Percentiles rank a stretch among this genome's conserved stretches.
Evolutionary conservation across 495 filamentous ascomycete genomes (phyloP).

Genomic region (Margaritispora aquatica): DNA sequence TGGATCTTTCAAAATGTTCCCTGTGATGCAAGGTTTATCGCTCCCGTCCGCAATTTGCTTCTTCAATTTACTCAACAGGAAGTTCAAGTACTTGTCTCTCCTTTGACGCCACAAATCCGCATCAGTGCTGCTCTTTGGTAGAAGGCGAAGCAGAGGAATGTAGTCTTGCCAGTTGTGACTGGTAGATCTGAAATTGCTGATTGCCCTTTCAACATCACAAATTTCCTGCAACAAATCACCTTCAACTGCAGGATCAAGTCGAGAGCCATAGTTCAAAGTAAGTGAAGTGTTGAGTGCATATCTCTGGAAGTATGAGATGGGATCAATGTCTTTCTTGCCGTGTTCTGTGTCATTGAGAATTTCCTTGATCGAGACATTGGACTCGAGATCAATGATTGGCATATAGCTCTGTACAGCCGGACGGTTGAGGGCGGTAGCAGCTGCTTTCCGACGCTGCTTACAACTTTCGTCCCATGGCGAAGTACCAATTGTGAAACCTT

Average conservation of each 20-base stretch:
- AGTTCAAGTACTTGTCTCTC: constrained; percentile 51
- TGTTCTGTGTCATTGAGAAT: constrained; percentile 49
- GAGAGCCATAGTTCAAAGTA: constrained; percentile 61
- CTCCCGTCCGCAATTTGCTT: constrained; percentile 52
- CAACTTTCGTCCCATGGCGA: constrained; percentile 71
- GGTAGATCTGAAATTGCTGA: constrained; percentile 59
- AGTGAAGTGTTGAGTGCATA: constrained; percentile 61
- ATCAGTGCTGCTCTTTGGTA: constrained; percentile 46
- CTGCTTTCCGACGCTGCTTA: constrained; percentile 64
- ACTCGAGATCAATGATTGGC: constrained; percentile 67
- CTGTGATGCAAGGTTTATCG: constrained; percentile 65
- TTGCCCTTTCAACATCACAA: constrained; percentile 53
- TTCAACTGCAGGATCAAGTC: constrained; percentile 50
- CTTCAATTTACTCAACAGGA: constrained; percentile 53
- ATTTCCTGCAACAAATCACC: constrained; percentile 56
- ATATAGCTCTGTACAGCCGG: constrained; percentile 62
- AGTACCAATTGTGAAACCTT: constrained; percentile 69
- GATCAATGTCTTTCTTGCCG: constrained; percentile 56
- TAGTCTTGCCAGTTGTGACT: constrained; percentile 70
- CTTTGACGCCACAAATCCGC: constrained; percentile 47
- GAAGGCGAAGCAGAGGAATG: constrained; percentile 54
- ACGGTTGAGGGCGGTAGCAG: constrained; percentile 62
- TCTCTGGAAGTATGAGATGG: constrained; percentile 58
- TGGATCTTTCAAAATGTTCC: constrained; percentile 60
- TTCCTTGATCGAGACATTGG: constrained; percentile 58